These are phyloP conservation scores for Pogostemon cablin DNA, from an alignment of 257 asterid genomes.

Conservation along the genomic window DNA sequence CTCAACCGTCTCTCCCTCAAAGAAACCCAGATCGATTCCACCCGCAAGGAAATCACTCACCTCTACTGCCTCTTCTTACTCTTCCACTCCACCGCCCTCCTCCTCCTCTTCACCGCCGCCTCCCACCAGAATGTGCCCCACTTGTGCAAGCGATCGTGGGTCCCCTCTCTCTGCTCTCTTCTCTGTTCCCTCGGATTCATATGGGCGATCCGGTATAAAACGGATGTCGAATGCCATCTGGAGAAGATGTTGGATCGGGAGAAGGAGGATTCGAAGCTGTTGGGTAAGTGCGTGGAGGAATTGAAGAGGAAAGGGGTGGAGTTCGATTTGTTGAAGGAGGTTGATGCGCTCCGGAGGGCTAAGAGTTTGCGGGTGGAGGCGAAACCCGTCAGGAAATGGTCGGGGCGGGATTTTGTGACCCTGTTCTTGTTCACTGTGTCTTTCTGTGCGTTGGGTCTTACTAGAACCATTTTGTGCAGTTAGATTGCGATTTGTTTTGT, in stretches of 20 bases:
- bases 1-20: constrained; percentile 76
- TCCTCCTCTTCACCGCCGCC: constrained; percentile 75
- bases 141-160: constrained; percentile 30
- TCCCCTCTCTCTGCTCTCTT: constrained; percentile 37
- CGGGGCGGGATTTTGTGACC: constrained; percentile 68
- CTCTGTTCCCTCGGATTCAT: constrained; percentile 30
- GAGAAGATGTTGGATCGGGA: constrained; percentile 79
- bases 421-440: constrained; percentile 70
- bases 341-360: constrained; percentile 87
- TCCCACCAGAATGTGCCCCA: neutral
- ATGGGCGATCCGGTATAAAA: constrained; percentile 38
- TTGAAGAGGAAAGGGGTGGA: constrained; percentile 82
- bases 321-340: constrained; percentile 87
- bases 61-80: constrained; percentile 88
- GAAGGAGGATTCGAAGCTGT: constrained; percentile 68
- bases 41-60: constrained; percentile 69
- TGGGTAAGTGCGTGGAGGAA: constrained; percentile 81
- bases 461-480: constrained; percentile 62
- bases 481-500: constrained; percentile 2
- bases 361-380: constrained; percentile 83
- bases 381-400: constrained; percentile 66
- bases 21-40: constrained; percentile 72
- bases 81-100: constrained; percentile 79
- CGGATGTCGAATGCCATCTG: constrained; percentile 52
- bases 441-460: constrained; percentile 65